Conservation (phyloP, 257 asterid genomes). For the Forsythia viridissima region DNA sequence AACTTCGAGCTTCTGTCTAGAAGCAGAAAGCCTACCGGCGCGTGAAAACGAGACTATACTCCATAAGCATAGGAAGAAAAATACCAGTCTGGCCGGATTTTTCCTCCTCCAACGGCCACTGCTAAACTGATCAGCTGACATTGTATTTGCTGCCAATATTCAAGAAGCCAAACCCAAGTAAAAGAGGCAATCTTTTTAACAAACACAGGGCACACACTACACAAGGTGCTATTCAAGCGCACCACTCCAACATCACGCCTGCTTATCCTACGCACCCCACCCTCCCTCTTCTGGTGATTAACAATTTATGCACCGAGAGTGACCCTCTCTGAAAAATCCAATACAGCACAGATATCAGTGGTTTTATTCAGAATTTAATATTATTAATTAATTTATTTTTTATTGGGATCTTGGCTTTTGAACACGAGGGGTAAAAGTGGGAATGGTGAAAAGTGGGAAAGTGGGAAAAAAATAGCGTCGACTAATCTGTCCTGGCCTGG, state of each 20-base stretch:
- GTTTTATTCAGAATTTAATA: slow-evolving; percentile 23
- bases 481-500: background rate
- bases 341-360: slow-evolving; percentile 32
- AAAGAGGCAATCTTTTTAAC: slow-evolving; percentile 24
- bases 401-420: slow-evolving; percentile 10
- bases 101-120: slow-evolving; percentile 30
- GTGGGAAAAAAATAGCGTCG: slow-evolving; percentile 20
- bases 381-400: background rate
- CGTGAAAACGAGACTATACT: slow-evolving; percentile 44
- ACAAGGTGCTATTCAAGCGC: slow-evolving; percentile 25
- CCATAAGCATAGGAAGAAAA: slow-evolving; percentile 41
- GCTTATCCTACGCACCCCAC: slow-evolving; percentile 43
- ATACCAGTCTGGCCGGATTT: slow-evolving; percentile 1
- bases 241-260: slow-evolving; percentile 18
- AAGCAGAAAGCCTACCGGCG: slow-evolving; percentile 49
- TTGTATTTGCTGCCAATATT: background rate
- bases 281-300: slow-evolving; percentile 15
- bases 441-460: slow-evolving; percentile 13
- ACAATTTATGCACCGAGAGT: slow-evolving; percentile 21
- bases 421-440: slow-evolving; percentile 40
- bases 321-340: slow-evolving; percentile 42
- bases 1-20: slow-evolving; percentile 62
- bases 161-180: slow-evolving; percentile 24
- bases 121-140: slow-evolving; percentile 42
- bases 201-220: background rate